phyloP scores from a whole-genome alignment of 352 stramenopile species.

The Globisporangium carolinianum region DNA sequence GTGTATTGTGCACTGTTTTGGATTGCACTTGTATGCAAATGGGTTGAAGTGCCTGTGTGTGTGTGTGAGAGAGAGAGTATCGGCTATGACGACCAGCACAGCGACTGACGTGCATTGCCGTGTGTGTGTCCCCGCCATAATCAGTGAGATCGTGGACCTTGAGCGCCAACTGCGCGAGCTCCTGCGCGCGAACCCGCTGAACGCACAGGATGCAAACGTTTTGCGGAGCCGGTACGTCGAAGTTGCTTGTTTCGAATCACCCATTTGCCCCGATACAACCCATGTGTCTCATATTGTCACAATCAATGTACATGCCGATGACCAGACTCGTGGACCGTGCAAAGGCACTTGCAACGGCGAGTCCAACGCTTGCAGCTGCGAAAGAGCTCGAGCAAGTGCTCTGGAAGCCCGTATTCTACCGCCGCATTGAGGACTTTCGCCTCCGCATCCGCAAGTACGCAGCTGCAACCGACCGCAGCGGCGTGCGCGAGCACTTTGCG shows the following conservation, averaged over 20 bases:
- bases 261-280: too few relatives aligned
- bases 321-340: constrained; percentile 46
- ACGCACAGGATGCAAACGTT: constrained; percentile 49
- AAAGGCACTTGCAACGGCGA: constrained; percentile 29
- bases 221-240: constrained; percentile 29
- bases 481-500: constrained; percentile 76
- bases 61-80: neutral
- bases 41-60: constrained; percentile 4
- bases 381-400: constrained; percentile 79
- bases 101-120: neutral
- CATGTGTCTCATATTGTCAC: too few relatives aligned
- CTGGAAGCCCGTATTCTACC: constrained; percentile 91
- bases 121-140: neutral
- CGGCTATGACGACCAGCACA: too few relatives aligned
- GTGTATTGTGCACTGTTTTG: too few relatives aligned
- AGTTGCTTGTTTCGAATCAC: too few relatives aligned
- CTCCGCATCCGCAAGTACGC: constrained; percentile 83
- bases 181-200: constrained; percentile 54
- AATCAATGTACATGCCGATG: too few relatives aligned
- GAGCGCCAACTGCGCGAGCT: constrained; percentile 73
- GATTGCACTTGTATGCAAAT: neutral
- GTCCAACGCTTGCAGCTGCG: constrained; percentile 43
- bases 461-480: constrained; percentile 38
- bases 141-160: constrained; percentile 61
- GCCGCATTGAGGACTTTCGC: constrained; percentile 87